Conservation (phyloP, 306 rosid species). For the Arachis hypogaea region DNA sequence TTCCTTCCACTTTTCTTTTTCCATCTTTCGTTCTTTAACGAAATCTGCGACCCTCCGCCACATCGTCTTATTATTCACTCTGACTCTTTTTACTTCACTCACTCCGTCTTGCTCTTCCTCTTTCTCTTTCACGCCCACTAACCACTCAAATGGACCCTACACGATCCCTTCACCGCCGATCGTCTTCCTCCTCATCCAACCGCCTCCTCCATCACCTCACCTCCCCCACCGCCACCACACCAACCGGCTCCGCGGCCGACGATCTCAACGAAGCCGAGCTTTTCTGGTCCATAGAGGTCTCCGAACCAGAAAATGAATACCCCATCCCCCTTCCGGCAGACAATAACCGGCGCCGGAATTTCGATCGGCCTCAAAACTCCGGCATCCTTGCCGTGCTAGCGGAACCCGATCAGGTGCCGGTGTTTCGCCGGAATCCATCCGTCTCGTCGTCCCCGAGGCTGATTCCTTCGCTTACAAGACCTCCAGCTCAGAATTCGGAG, state of each 20-base stretch:
- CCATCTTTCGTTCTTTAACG: neutral
- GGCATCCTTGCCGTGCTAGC: slow-evolving; percentile 65
- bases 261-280: slow-evolving; percentile 80
- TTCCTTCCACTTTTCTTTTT: neutral
- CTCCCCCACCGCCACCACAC: neutral
- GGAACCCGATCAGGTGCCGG: slow-evolving; percentile 45
- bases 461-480: slow-evolving; percentile 68
- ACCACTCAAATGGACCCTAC: slow-evolving; percentile 57
- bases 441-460: slow-evolving; percentile 44
- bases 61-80: slow-evolving; percentile 32
- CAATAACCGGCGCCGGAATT: slow-evolving; percentile 19
- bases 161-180: slow-evolving; percentile 53
- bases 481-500: slow-evolving; percentile 45
- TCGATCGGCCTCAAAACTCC: slow-evolving; percentile 44
- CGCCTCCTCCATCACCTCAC: slow-evolving; percentile 53
- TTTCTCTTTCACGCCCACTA: neutral
- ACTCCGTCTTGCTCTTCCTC: neutral
- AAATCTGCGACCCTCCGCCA: slow-evolving; percentile 53
- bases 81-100: neutral
- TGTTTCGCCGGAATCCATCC: slow-evolving; percentile 53
- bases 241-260: slow-evolving; percentile 38
- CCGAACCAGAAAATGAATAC: slow-evolving; percentile 42
- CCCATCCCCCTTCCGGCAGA: neutral
- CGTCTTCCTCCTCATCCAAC: slow-evolving; percentile 65
- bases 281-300: slow-evolving; percentile 63